Conservation (phyloP, 306 rosid genomes). For the Fagus sylvatica region DNA sequence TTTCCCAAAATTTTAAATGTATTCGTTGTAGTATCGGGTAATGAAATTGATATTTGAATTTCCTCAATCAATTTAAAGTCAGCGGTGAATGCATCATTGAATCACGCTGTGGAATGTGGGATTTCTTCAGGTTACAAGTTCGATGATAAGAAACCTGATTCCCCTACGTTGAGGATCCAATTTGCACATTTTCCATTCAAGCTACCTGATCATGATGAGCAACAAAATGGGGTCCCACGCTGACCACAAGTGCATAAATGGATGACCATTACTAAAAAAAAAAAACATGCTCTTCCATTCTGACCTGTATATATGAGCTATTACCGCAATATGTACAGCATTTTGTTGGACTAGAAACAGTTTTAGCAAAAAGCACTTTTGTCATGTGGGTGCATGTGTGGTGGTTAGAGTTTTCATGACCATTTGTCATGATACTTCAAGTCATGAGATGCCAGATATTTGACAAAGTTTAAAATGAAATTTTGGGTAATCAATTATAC, state of each 20-base stretch:
- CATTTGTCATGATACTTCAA: not conserved
- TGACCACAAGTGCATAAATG: slow-evolving; percentile 27
- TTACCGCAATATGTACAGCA: not conserved
- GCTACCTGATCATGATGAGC: slow-evolving; percentile 43
- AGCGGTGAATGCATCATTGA: slow-evolving; percentile 14
- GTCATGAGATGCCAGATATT: not conserved
- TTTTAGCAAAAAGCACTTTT: not conserved
- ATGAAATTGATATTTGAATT: too few species aligned
- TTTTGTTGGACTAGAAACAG: not conserved
- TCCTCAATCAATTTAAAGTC: not conserved
- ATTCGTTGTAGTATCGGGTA: too few species aligned
- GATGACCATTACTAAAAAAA: slow-evolving; percentile 4
- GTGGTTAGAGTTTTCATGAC: not conserved
- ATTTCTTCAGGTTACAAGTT: slow-evolving; percentile 70
- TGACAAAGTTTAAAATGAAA: not conserved
- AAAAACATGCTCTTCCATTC: not conserved
- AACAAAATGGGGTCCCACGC: slow-evolving; percentile 18
- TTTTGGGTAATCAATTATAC: not conserved
- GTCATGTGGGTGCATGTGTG: not conserved
- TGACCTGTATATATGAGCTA: slow-evolving; percentile 19
- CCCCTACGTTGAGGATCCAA: slow-evolving; percentile 54
- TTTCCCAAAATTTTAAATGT: too few species aligned
- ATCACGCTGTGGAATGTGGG: slow-evolving; percentile 20
- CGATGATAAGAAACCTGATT: slow-evolving; percentile 67
- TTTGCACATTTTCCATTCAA: slow-evolving; percentile 85